Evolutionary conservation across 2,329 filamentous ascomycete genomes (phyloP), one percentile per base, ranked within the genome.

Genomic region (Ilyonectria mors-panacis): DNA sequence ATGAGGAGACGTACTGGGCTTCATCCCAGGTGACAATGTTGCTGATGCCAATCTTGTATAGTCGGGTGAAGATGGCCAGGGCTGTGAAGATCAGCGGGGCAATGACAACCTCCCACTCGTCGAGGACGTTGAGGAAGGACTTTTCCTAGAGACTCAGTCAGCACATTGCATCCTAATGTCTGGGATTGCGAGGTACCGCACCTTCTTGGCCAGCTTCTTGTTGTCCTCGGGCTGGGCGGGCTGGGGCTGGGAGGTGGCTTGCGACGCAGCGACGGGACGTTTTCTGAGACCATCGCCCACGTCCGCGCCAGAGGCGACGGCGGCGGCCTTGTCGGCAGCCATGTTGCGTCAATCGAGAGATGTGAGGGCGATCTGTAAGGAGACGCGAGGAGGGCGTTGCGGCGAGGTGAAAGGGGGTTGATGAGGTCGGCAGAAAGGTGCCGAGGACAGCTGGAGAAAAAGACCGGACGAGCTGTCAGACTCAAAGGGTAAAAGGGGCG

Each of bases 11-110:
- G 75, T 82, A 89, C 88, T 91, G 89, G 75, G 89, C 89, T 81
- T 90, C 88, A 79, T 91, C 89, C 89, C 89, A 91, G 55, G 89
- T 91, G 55, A 91, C 89, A 73, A 91, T 90, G 73, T 89, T 82
- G 72, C 89, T 91, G 61, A 91, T 81, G 64, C 91, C 91, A 77
- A 93, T 92, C 83, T 91, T 92, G 82, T 87, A 92, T 70, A 92
- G 79, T 70, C 91, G 85, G 44, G 91, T 93, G 79, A 91, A 90
- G 81, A 91, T 84, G 64, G 91, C 88, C 60, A 91, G 79, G 71
- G 85, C 76, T 66, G 88, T 88, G 81, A 91, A 89, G 77, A 92
- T 77, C 75, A 91, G 78, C 61, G 90, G 87, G 70, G 88, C 86
- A 77, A 90, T 85, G 76, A 91, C 76, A 78, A 86, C 84, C 79